Evolutionary conservation across 345 rosid genomes (phyloP).

Genomic region (Gynandropsis gynandra): DNA sequence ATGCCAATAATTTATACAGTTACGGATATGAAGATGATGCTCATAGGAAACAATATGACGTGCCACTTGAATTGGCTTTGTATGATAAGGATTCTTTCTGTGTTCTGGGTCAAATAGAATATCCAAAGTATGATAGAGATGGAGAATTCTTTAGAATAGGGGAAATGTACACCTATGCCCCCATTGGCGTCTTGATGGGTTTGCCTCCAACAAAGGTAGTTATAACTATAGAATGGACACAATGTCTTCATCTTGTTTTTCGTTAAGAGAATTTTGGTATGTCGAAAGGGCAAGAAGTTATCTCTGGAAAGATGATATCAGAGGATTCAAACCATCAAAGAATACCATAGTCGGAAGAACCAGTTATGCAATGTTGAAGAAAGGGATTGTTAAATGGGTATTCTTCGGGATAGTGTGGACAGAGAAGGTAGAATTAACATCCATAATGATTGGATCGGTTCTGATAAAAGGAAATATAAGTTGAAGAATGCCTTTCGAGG

Average conservation of each 20-base stretch:
- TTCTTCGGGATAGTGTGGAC: conserved; percentile 24
- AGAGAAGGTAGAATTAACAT: conserved; percentile 14
- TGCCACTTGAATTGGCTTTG: conserved; percentile 23
- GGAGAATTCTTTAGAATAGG: conserved; percentile 27
- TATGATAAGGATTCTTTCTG: conserved; percentile 25
- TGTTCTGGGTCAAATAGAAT: conserved; percentile 25
- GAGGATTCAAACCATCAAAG: conserved; percentile 17
- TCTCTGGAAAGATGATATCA: conserved; percentile 16
- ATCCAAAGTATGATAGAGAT: conserved; percentile 28
- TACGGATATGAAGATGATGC: conserved; percentile 22
- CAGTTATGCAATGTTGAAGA: conserved; percentile 24
- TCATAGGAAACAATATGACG: conserved; percentile 22
- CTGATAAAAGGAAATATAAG: too few relatives aligned
- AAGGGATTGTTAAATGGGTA: too few relatives aligned
- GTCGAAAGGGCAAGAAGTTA: conserved; percentile 25
- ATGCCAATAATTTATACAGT: conserved; percentile 23
- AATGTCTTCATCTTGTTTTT: conserved; percentile 19
- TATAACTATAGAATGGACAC: conserved; percentile 22
- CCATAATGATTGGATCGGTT: conserved; percentile 25
- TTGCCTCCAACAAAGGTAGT: conserved; percentile 25
- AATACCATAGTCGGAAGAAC: conserved; percentile 23
- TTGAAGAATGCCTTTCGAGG: conserved; percentile 18
- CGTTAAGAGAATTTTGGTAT: conserved; percentile 25
- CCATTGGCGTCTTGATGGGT: conserved; percentile 29
- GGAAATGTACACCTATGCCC: conserved; percentile 25